phyloP scores from a whole-genome alignment of 2,329 filamentous ascomycete species.

The Lecanosticta acicola region DNA sequence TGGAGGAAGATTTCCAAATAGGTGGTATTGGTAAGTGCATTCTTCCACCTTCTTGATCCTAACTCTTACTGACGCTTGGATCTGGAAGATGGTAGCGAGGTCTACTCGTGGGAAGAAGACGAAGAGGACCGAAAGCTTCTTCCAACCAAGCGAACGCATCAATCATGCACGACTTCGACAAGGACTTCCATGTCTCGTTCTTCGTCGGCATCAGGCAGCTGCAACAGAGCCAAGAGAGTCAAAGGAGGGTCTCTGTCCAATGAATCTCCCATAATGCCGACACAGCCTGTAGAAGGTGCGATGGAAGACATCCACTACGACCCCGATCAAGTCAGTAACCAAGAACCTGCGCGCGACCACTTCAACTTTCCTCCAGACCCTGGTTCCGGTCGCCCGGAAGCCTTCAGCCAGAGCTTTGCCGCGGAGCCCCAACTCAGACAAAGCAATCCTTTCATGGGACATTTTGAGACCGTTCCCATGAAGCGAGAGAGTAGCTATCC shows the following conservation, averaged over 20 bases:
- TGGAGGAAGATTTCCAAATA: constrained; percentile 13
- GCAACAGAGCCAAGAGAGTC: constrained; percentile 11
- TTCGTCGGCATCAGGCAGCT: constrained; percentile 11
- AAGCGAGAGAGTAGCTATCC: constrained; percentile 3
- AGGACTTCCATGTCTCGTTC: constrained; percentile 7
- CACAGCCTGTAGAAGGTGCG: no score
- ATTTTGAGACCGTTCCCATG: neutral
- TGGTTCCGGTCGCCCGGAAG: no score
- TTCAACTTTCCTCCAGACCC: neutral
- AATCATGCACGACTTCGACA: constrained; percentile 7
- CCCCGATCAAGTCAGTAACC: no score
- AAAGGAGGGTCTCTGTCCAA: constrained; percentile 9
- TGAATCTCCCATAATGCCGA: neutral
- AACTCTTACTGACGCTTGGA: constrained; percentile 4
- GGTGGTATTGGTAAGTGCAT: constrained; percentile 15
- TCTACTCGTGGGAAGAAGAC: constrained; percentile 14
- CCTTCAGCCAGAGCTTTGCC: neutral
- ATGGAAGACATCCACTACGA: no score
- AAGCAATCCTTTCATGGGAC: constrained; percentile 1
- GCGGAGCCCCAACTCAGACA: neutral
- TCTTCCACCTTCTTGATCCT: neutral
- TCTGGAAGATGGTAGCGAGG: constrained; percentile 16
- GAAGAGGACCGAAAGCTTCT: constrained; percentile 12
- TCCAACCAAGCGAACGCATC: constrained; percentile 9
- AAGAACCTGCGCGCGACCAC: neutral